A percentile compares a stretch with the other conserved stretches of the same genome.
These are phyloP conservation scores for Vigna hirtella DNA, from an alignment of 306 rosid species.

Conservation along the genomic window DNA sequence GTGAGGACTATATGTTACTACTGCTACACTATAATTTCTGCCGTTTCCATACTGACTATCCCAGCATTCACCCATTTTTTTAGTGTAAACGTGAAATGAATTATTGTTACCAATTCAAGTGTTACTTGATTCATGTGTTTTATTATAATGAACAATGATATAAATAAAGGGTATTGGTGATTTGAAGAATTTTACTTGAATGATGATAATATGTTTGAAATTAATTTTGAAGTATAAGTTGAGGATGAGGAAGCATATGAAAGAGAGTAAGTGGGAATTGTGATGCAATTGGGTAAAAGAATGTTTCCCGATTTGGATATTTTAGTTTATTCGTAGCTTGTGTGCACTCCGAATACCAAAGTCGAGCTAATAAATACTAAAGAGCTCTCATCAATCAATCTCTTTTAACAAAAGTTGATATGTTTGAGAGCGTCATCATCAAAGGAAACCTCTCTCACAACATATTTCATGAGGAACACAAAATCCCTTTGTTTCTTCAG, in stretches of 20 bases:
- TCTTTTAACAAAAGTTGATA: constrained; percentile 41
- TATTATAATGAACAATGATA: too few relatives aligned
- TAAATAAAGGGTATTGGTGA: too few relatives aligned
- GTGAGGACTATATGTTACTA: constrained; percentile 19
- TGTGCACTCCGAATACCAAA: constrained; percentile 50
- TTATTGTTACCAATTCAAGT: too few relatives aligned
- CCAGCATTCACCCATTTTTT: neutral
- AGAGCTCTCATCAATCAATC: constrained; percentile 31
- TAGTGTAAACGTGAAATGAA: neutral
- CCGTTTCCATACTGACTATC: neutral
- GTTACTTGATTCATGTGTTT: too few relatives aligned
- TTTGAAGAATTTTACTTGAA: too few relatives aligned
- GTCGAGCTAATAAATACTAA: constrained; percentile 33
- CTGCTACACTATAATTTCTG: neutral
- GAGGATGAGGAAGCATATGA: too few relatives aligned
- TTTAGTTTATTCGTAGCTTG: constrained; percentile 52
- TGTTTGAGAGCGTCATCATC: constrained; percentile 36
- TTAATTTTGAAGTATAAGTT: constrained; percentile 12
- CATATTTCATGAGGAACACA: too few relatives aligned
- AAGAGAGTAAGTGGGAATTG: neutral
- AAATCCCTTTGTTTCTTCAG: too few relatives aligned
- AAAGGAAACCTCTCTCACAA: neutral
- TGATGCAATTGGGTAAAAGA: neutral
- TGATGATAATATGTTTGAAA: neutral
- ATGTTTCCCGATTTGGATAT: constrained; percentile 7